Evolutionary conservation across 2,329 filamentous ascomycete species (phyloP).

Genomic region (Colletotrichum sp.): DNA sequence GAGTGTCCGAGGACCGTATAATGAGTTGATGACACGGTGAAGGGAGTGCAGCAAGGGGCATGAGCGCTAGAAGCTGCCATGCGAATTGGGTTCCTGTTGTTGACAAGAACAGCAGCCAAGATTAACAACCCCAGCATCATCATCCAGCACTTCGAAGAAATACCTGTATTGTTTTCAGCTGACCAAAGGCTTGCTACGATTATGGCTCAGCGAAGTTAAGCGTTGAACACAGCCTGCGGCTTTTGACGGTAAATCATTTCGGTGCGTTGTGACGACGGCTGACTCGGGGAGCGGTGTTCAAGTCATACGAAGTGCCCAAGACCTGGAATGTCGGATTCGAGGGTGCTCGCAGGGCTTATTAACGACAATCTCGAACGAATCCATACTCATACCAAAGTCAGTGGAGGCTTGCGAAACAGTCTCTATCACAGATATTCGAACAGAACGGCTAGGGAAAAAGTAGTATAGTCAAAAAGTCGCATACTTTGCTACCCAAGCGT

Average conservation of each 20-base stretch:
- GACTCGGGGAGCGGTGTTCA: too few species aligned
- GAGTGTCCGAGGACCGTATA: background rate
- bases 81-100: background rate
- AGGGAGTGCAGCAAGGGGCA: background rate
- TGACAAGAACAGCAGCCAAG: background rate
- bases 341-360: too few species aligned
- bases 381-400: too few species aligned
- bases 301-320: too few species aligned
- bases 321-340: too few species aligned
- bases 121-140: background rate
- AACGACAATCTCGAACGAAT: too few species aligned
- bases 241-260: background rate
- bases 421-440: too few species aligned
- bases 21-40: background rate
- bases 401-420: too few species aligned
- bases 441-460: too few species aligned
- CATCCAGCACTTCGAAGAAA: background rate
- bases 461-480: too few species aligned
- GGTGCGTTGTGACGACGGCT: background rate
- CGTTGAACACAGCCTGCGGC: background rate
- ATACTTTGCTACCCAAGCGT: too few species aligned
- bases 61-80: background rate
- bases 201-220: background rate
- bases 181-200: background rate
- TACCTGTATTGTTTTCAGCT: background rate